Evolutionary conservation across 2,329 filamentous ascomycete genomes (phyloP).

Genomic region (Balansia obtecta): DNA sequence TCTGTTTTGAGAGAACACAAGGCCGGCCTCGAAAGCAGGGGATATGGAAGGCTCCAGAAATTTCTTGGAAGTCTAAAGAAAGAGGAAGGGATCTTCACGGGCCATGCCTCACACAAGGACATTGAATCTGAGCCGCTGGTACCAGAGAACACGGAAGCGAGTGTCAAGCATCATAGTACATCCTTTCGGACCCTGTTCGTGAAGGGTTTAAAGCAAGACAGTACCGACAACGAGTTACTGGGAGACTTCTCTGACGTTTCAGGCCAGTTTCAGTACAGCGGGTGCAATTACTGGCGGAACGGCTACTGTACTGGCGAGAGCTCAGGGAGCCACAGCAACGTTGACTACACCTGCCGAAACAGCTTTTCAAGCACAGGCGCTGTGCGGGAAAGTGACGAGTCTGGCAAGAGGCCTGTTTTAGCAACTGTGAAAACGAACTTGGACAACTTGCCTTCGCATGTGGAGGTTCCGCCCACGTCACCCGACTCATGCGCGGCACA

Average conservation of each 20-base stretch:
- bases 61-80: background rate
- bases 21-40: constrained; percentile 1
- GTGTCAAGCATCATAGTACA: constrained; percentile 21
- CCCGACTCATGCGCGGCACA: no score
- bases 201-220: constrained; percentile 23
- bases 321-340: constrained; percentile 2
- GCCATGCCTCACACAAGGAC: constrained; percentile 4
- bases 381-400: background rate
- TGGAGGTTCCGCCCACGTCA: no score
- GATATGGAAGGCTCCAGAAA: constrained; percentile 7
- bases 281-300: constrained; percentile 1
- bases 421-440: background rate
- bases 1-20: background rate
- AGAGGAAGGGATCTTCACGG: background rate
- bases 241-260: constrained; percentile 37
- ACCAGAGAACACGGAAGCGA: constrained; percentile 22
- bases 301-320: background rate
- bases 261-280: constrained; percentile 20
- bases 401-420: background rate
- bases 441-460: background rate
- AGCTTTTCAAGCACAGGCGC: background rate
- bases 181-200: constrained; percentile 23
- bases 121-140: constrained; percentile 21
- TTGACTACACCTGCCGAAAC: background rate
- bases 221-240: constrained; percentile 33